A percentile compares a stretch with the other conserved stretches of the same genome.
These are phyloP conservation scores for Trapa bicornis DNA, from an alignment of 345 rosid genomes.

Conservation along the genomic window DNA sequence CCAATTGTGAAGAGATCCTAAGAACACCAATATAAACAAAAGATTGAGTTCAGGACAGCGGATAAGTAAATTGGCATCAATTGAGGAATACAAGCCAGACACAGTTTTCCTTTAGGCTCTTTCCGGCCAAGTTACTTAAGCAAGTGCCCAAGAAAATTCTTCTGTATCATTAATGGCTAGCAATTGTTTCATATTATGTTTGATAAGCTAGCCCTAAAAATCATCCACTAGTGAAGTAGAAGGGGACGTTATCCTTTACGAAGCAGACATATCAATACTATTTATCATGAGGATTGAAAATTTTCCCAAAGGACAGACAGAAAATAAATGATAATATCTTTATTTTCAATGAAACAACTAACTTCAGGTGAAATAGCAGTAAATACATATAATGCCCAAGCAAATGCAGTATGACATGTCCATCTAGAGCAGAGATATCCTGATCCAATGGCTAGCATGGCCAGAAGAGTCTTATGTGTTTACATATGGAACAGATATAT, in stretches of 20 bases:
- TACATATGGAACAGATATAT: too few species aligned
- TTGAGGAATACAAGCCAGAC: not conserved
- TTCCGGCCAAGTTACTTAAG: not conserved
- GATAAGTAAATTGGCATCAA: not conserved
- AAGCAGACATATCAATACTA: not conserved
- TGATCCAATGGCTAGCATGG: not conserved
- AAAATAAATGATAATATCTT: not conserved
- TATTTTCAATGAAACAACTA: not conserved
- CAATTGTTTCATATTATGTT: not conserved
- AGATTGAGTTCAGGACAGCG: not conserved
- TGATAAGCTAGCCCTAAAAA: not conserved
- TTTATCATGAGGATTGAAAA: not conserved
- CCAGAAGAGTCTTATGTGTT: not conserved
- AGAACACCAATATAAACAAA: constrained; percentile 15
- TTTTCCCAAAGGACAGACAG: not conserved
- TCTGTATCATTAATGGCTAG: not conserved
- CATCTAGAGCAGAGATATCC: not conserved
- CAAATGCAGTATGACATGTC: not conserved
- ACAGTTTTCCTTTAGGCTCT: not conserved
- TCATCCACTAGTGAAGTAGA: not conserved
- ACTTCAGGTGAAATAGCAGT: not conserved
- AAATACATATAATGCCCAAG: not conserved
- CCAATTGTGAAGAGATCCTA: constrained; percentile 87
- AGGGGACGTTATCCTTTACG: not conserved
- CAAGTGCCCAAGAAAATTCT: not conserved